Base-by-base conservation (phyloP, 2,329 filamentous ascomycete species). In the Rhynchosporium secalis region DNA sequence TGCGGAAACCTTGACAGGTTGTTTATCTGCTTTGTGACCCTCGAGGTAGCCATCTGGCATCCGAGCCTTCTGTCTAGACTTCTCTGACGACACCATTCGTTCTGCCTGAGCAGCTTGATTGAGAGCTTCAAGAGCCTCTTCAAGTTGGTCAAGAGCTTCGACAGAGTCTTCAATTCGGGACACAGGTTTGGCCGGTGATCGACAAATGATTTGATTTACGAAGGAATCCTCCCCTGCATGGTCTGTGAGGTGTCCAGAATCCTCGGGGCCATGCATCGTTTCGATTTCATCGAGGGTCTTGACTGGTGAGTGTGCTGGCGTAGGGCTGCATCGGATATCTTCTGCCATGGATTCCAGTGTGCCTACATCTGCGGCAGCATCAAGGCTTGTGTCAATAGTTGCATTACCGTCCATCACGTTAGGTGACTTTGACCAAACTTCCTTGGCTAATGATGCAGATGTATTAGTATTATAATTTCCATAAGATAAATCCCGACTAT, bases 141-240 rank as follows among this genome's bases (percentile, higher is more conserved):
- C 84, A 15, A 88, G 77, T 63, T 78, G 77, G 69, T 88, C 86
- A 26, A 88, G 76, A 65, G 84, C 84, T 71, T 86, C 85, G 8
- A 88, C 75, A 1, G 85, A 87, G 70, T 87, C 85, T 70, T 88
- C 86, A 56, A 88, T 87, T 20, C 83, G 81, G 31, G 74, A 72
- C 40, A 75, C 66, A 33, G 71, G 69, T 55, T 75, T 75, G 47
- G 67, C 80, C 72, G 74, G 73, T 7, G 73, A 74, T 61, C 73
- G 71, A 51, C 73, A 68, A 45, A 65, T 75, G 12, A 77, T 75
- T 68, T 76, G 64, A 69, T 75, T 72, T 9, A 75, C 70, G 65
- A 77, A 76, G 54, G 73, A 74, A 58, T 74, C 73, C 15, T 73
- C 70, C 36, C 66, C 65, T 56, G 55, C 49, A 46, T 65, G 63